These are phyloP conservation scores for Annulohypoxylon maeteangense DNA, from an alignment of 495 filamentous ascomycete genomes.

Conservation along the genomic window DNA sequence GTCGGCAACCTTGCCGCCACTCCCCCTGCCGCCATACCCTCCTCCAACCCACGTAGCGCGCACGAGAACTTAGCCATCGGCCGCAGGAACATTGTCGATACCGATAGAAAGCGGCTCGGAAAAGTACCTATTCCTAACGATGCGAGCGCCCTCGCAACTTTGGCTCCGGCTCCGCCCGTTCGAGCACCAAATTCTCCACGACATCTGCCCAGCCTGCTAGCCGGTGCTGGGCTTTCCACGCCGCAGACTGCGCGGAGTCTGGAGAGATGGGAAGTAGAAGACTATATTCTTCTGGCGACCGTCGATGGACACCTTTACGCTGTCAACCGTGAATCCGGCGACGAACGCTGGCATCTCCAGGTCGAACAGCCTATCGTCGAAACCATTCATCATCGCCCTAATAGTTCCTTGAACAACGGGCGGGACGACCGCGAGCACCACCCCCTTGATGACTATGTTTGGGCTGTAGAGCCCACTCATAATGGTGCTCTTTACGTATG, in stretches of 20 bases:
- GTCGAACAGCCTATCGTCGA: constrained; percentile 88
- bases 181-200: constrained; percentile 79
- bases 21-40: constrained; percentile 42
- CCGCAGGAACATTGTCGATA: constrained; percentile 31
- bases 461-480: constrained; percentile 93
- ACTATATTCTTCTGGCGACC: constrained; percentile 99
- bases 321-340: constrained; percentile 85
- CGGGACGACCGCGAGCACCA: constrained; percentile 57
- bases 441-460: constrained; percentile 84
- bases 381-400: constrained; percentile 82
- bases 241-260: constrained; percentile 92
- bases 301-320: constrained; percentile 97
- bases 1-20: constrained; percentile 41
- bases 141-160: constrained; percentile 93
- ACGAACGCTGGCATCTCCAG: constrained; percentile 83
- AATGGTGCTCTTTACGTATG: constrained; percentile 93
- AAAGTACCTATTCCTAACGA: constrained; percentile 67
- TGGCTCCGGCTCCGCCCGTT: constrained; percentile 90
- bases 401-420: constrained; percentile 68
- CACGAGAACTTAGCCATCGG: constrained; percentile 25
- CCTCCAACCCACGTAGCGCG: constrained; percentile 41
- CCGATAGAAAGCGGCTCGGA: constrained; percentile 54
- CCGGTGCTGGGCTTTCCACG: constrained; percentile 72
- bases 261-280: constrained; percentile 99
- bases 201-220: constrained; percentile 61